phyloP scores from a whole-genome alignment of 2,329 filamentous ascomycete genomes.

The Scopulariopsis brevicaulis region DNA sequence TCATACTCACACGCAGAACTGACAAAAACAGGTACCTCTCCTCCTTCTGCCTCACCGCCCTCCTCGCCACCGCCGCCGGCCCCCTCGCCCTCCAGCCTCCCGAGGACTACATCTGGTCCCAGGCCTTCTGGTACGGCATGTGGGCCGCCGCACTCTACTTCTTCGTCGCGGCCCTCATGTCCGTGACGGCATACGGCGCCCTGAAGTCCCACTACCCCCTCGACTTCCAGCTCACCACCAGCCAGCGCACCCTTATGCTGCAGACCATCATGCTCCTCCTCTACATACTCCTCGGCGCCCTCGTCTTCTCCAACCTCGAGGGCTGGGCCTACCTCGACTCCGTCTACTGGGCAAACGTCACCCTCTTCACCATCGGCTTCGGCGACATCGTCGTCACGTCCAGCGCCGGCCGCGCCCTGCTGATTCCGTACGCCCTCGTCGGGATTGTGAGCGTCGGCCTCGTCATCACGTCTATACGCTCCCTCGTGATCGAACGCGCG shows the following conservation, averaged over 20 bases:
- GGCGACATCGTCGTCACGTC: slow-evolving; percentile 40
- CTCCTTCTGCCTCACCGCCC: slow-evolving; percentile 52
- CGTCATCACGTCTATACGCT: slow-evolving; percentile 70
- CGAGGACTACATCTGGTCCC: slow-evolving; percentile 53
- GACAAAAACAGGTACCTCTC: slow-evolving; percentile 36
- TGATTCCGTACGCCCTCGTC: slow-evolving; percentile 75
- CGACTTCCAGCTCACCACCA: slow-evolving; percentile 66
- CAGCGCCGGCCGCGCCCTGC: slow-evolving; percentile 51
- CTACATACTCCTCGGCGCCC: slow-evolving; percentile 68
- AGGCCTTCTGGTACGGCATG: slow-evolving; percentile 80
- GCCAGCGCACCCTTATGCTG: slow-evolving; percentile 78
- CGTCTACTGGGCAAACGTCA: slow-evolving; percentile 70
- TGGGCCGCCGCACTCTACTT: slow-evolving; percentile 74
- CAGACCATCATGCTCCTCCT: slow-evolving; percentile 80
- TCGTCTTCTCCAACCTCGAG: slow-evolving; percentile 63
- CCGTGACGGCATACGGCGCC: slow-evolving; percentile 71
- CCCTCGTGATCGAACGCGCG: slow-evolving; percentile 46
- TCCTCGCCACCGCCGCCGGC: slow-evolving; percentile 54
- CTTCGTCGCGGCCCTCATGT: slow-evolving; percentile 63
- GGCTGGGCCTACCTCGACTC: slow-evolving; percentile 67
- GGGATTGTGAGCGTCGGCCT: slow-evolving; percentile 79
- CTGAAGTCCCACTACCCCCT: slow-evolving; percentile 58
- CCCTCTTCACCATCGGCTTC: slow-evolving; percentile 52
- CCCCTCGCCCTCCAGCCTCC: slow-evolving; percentile 29
- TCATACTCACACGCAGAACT: background rate